Evolutionary conservation across 2,329 filamentous ascomycete genomes (phyloP), one percentile per base, ranked within the genome.

Genomic region (Magnaporthales sp.): DNA sequence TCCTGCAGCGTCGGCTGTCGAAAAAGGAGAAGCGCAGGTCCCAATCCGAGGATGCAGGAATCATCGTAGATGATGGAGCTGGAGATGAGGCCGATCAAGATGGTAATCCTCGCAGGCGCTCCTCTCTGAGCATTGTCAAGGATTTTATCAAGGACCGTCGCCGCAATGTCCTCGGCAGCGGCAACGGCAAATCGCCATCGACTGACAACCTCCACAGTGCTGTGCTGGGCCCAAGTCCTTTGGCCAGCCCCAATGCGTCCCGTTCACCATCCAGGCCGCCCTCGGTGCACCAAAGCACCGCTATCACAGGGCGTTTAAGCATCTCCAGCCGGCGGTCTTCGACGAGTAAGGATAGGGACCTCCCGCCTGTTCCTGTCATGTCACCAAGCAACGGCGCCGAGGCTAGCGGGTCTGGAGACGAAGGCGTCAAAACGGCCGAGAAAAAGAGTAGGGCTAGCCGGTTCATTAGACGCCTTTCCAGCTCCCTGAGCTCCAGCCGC

Each of bases 121-220:
- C 87, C 6, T 89, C 86, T 1, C 76, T 89, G 64, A 85, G 81
- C 46, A 79, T 87, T 30, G 83, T 89, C 46, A 84, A 81, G 72
- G 85, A 83, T 68, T 86, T 89, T 67, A 86, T 88, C 74, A 88
- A 85, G 72, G 86, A 88, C 65, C 79, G 81, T 10, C 80, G 84
- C 67, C 80, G 80, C 67, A 85, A 84, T 0, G 76, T 84, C 62
- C 73, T 76, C 15, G 80, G 78, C 22, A 19, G 38, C n/a, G 38
- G 38, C 1, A 81, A 81, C n/a, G 38, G 38, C 1, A 81, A 81
- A 66, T 79, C 82, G 58, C 72, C 77, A 0, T 82, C 81, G 3
- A 77, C 80, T 8, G 84, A 87, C 66, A 77, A 77, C 68, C 68
- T 78, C 58, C 67, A 68, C 61, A 22, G 67, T 65, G 1, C 74